These are phyloP conservation scores for Grifola frondosa DNA, from an alignment of 1,284 basidiomycete species.

Conservation along the genomic window DNA sequence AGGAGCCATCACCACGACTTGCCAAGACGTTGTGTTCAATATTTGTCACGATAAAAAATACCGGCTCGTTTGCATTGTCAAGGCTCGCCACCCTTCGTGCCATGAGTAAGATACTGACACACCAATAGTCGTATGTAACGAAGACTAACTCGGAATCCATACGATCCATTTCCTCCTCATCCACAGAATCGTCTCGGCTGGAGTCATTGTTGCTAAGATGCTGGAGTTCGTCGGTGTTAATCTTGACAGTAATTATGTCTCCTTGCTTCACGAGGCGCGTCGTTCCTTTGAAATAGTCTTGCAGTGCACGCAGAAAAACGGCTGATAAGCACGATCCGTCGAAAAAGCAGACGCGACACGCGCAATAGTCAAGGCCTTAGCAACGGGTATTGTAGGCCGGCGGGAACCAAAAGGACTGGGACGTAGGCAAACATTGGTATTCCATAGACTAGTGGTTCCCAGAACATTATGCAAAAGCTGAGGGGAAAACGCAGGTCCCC, in stretches of 20 bases:
- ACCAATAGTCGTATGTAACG: background rate
- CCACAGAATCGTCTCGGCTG: slow-evolving; percentile 30
- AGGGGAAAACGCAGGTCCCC: slow-evolving; percentile 45
- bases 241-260: slow-evolving; percentile 76
- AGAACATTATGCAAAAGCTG: slow-evolving; percentile 57
- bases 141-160: slow-evolving; percentile 15
- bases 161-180: slow-evolving; percentile 29
- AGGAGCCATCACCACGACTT: slow-evolving; percentile 28
- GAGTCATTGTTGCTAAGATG: slow-evolving; percentile 24
- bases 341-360: slow-evolving; percentile 83
- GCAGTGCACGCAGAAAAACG: slow-evolving; percentile 70
- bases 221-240: slow-evolving; percentile 53
- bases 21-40: slow-evolving; percentile 63
- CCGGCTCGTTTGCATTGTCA: slow-evolving; percentile 38
- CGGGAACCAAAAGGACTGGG: slow-evolving; percentile 55
- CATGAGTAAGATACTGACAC: background rate
- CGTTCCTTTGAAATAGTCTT: slow-evolving; percentile 59
- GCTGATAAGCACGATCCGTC: slow-evolving; percentile 73
- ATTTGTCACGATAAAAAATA: slow-evolving; percentile 81
- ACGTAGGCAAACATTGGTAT: slow-evolving; percentile 37
- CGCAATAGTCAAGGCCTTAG: slow-evolving; percentile 75
- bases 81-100: background rate
- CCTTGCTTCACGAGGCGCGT: slow-evolving; percentile 74
- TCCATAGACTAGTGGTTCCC: slow-evolving; percentile 22
- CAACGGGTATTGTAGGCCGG: slow-evolving; percentile 67